These are phyloP conservation scores for Plasmodium gaboni DNA, from an alignment of 169 alveolate genomes.

Conservation along the genomic window DNA sequence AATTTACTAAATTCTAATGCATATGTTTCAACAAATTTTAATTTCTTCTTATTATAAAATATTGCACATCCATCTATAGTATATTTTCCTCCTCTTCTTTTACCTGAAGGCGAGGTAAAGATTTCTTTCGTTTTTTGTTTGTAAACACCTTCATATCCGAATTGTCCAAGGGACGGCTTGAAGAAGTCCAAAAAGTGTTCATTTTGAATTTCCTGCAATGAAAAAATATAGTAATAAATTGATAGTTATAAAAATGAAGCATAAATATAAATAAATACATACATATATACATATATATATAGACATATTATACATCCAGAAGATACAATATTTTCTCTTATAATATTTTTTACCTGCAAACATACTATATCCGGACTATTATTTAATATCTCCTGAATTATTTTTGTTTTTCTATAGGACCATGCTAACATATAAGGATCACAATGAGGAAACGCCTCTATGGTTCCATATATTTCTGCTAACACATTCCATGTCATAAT, in stretches of 20 bases:
- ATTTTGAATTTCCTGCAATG: constrained; percentile 82
- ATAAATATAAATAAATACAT: background rate
- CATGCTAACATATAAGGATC: constrained; percentile 88
- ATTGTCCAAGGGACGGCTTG: constrained; percentile 78
- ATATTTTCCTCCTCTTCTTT: constrained; percentile 84
- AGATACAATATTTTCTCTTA: too few species aligned
- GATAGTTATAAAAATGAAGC: too few species aligned
- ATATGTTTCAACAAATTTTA: constrained; percentile 81
- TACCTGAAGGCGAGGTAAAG: constrained; percentile 85
- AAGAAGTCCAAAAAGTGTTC: constrained; percentile 87
- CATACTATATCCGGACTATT: constrained; percentile 86
- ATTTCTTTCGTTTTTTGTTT: constrained; percentile 87
- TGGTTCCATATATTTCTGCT: constrained; percentile 88
- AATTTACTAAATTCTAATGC: constrained; percentile 85
- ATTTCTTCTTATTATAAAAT: constrained; percentile 80
- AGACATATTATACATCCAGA: too few species aligned
- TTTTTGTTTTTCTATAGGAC: constrained; percentile 86
- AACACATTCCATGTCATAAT: constrained; percentile 85
- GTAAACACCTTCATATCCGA: constrained; percentile 86
- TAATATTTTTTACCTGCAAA: constrained; percentile 65
- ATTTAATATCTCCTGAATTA: constrained; percentile 83
- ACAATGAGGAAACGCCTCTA: constrained; percentile 87
- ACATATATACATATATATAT: too few species aligned
- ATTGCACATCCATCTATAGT: constrained; percentile 89
- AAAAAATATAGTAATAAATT: background rate